These are phyloP conservation scores for Chlamydomonas reinhardtii DNA, from an alignment of 163 green algal species.

Conservation along the genomic window DNA sequence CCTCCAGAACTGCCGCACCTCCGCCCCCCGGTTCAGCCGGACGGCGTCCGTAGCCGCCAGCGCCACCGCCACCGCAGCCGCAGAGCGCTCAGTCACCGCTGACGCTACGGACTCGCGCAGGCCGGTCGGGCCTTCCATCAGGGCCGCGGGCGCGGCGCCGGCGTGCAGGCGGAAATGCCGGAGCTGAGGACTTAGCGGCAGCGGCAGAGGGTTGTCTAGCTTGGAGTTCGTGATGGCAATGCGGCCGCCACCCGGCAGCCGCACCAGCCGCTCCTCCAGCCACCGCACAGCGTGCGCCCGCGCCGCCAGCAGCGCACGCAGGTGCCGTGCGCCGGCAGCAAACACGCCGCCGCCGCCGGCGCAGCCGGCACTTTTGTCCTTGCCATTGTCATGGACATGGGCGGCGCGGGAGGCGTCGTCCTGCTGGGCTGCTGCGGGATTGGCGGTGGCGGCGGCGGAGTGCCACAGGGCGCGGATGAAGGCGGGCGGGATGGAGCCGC, in stretches of 20 bases:
- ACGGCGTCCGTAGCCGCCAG: constrained; percentile 3
- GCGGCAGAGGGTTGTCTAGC: neutral
- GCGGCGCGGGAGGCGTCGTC: too few relatives aligned
- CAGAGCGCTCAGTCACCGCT: neutral
- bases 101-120: too few relatives aligned
- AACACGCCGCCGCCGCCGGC: neutral
- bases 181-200: neutral
- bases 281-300: constrained; percentile 13
- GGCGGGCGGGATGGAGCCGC: neutral
- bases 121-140: too few relatives aligned
- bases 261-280: constrained; percentile 34
- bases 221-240: neutral
- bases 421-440: too few relatives aligned
- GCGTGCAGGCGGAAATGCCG: neutral
- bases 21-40: constrained; percentile 2
- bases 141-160: neutral
- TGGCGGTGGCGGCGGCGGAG: too few relatives aligned
- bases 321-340: neutral
- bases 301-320: constrained; percentile 7
- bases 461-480: constrained; percentile 19
- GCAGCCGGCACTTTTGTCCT: too few relatives aligned
- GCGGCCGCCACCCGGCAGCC: neutral
- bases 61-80: neutral
- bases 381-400: too few relatives aligned
- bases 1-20: constrained; percentile 27